Base-by-base conservation (phyloP, 1,284 basidiomycete genomes). In the Apiotrichum brassicae region DNA sequence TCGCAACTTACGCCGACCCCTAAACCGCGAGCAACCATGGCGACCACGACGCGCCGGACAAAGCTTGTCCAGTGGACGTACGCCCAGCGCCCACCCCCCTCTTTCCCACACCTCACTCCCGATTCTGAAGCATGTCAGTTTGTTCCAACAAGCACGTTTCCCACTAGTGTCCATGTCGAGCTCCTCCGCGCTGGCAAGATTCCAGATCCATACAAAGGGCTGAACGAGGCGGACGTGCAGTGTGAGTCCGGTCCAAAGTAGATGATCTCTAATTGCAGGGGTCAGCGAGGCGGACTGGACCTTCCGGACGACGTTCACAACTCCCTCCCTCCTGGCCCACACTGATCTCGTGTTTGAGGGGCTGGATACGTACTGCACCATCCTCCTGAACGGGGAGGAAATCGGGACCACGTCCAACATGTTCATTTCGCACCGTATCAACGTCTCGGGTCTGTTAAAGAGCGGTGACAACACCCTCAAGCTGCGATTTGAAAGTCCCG, bases 191-290 rank as follows among this genome's bases (percentile, higher is more conserved):
- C 77, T 30, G 78, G 81, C 57, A 82, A 69, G 60, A 91, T 93
- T 26, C 82, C 84, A 25, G 86, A 94, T 71, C 87, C 88, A 26
- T 86, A 85, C 67, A 68, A 74, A 59, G 84, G 82, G 11, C 73
- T 88, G 49, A 79, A 85, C 54, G 90, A 94, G 69, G 89, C 85
- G 83, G 83, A 87, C 59, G 84, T 89, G 11, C 90, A 93, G 75
- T 92, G 90, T 83, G 59, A 65, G 71, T 60, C 6, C n/a, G n/a
- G n/a, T n/a, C n/a, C n/a, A n/a, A n/a, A n/a, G n/a, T n/a, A n/a
- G n/a, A n/a, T n/a, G n/a, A 22, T 18, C 7, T 12, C 39, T 38
- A 6, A 23, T 22, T 25, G 28, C 54, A 91, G 88, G 89, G 90
- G 76, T 93, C 41, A 87, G 87, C 22, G 89, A 93, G 71, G 77